phyloP scores from a whole-genome alignment of 305 asterid species.

The Solanum hybrid region DNA sequence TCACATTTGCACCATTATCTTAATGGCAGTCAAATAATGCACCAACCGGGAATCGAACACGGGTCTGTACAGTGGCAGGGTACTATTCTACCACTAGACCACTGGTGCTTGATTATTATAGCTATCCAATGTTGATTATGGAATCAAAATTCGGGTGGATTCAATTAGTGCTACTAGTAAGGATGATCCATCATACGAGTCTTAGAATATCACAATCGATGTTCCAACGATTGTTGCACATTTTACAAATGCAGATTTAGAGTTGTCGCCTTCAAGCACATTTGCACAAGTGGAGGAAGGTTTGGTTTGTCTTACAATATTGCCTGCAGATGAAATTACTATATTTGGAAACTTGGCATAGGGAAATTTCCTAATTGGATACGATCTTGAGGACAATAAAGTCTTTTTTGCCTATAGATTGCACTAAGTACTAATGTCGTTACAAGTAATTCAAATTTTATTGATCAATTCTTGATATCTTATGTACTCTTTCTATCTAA shows the following conservation, averaged over 20 bases:
- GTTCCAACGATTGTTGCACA: neutral
- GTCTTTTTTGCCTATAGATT: neutral
- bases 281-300: conserved; percentile 7
- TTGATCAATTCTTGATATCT: neutral
- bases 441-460: neutral
- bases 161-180: neutral
- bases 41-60: conserved; percentile 68
- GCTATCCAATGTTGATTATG: neutral
- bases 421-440: neutral
- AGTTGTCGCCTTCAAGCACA: neutral
- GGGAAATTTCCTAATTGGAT: neutral
- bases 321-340: neutral
- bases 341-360: neutral
- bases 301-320: conserved; percentile 27
- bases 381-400: neutral
- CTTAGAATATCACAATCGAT: neutral
- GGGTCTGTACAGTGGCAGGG: conserved; percentile 66
- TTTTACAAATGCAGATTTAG: neutral
- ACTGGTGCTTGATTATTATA: neutral
- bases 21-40: conserved; percentile 12
- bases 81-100: conserved; percentile 28
- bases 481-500: neutral
- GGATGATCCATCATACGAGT: neutral
- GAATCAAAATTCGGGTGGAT: neutral
- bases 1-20: neutral